Evolutionary conservation across 208 protist species (phyloP).

Genomic region (Trypanosoma brucei): DNA sequence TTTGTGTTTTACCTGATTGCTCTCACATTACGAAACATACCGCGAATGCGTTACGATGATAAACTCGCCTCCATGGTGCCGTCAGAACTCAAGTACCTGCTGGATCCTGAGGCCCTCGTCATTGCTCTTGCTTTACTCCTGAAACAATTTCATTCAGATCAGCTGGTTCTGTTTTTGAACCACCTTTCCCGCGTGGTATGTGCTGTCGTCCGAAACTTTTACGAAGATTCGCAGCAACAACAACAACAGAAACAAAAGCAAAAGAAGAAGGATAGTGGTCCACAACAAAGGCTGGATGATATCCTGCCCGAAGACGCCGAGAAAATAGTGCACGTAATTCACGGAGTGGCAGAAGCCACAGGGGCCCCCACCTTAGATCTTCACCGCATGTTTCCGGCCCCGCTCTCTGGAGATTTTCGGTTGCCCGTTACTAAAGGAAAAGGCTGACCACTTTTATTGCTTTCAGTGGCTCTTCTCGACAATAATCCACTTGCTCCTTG

Average conservation of each 20-base stretch:
- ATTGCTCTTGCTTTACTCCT: conserved; percentile 88
- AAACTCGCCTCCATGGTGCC: conserved; percentile 49
- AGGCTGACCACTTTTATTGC: conserved; percentile 13
- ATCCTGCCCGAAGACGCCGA: background rate
- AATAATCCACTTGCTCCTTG: no score
- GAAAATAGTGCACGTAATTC: conserved; percentile 24
- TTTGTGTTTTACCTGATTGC: conserved; percentile 81
- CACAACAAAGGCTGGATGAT: background rate
- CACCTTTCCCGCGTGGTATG: conserved; percentile 82
- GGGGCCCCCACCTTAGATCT: conserved; percentile 18
- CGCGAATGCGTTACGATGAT: conserved; percentile 55
- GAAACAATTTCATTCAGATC: conserved; percentile 90
- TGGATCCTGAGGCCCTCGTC: conserved; percentile 86
- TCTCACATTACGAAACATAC: conserved; percentile 57
- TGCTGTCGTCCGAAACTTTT: conserved; percentile 30
- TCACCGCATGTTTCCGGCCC: conserved; percentile 20
- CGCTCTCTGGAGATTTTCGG: conserved; percentile 20
- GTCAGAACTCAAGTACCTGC: conserved; percentile 33
- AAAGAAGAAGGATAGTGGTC: background rate
- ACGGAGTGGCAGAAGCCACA: conserved; percentile 16
- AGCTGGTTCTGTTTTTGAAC: conserved; percentile 71
- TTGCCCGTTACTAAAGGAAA: conserved; percentile 4
- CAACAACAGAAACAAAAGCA: conserved; percentile 20
- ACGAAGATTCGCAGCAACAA: background rate
- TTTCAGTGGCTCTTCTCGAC: background rate